Evolutionary conservation across 257 asterid genomes (phyloP), one percentile per base, ranked within the genome.

Genomic region (Plantago elongata): DNA sequence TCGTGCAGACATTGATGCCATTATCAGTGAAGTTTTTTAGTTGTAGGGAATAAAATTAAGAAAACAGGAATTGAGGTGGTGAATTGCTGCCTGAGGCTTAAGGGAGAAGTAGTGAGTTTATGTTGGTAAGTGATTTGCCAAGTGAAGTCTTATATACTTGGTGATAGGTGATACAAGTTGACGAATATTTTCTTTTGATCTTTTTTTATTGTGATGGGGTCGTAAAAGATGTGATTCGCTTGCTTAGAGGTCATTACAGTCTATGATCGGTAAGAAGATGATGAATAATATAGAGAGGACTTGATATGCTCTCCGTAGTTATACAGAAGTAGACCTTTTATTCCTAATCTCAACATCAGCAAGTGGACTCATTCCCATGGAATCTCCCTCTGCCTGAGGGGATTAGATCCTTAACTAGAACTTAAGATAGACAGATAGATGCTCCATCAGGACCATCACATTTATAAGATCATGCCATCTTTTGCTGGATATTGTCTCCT

Each of bases 341-440:
- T 38, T 68, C 74, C 65, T 71, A 17, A 60, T 13, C 37, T 52
- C 74, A 66, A 51, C 61, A 66, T 22, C 65, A 66, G 69, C 82
- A 73, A 80, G 90, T 84, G 79, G 89, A 79, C 72, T 54, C 40
- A 34, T 34, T 57, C 40, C 58, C 58, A 54, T 64, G 51, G 71
- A 67, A 62, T 65, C 69, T 71, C 48, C 52, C 70, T 72, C 79
- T 72, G 78, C 74, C 80, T 66, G 82, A 58, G 76, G 72, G 82
- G 86, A 84, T 84, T 87, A 80, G 81, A 84, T 87, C 79, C 86
- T 75, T 63, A 72, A 72, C 40, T 34, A 34, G 40, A 34, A 34
- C 40, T 34, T 67, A 65, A 65, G 72, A 74, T 34, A 34, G 40
- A 34, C 40, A 67, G 81, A 75, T 71, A 75, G 75, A 70, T 70